These are phyloP conservation scores for Cytidiella melzeri DNA, from an alignment of 768 basidiomycete genomes.

Conservation along the genomic window DNA sequence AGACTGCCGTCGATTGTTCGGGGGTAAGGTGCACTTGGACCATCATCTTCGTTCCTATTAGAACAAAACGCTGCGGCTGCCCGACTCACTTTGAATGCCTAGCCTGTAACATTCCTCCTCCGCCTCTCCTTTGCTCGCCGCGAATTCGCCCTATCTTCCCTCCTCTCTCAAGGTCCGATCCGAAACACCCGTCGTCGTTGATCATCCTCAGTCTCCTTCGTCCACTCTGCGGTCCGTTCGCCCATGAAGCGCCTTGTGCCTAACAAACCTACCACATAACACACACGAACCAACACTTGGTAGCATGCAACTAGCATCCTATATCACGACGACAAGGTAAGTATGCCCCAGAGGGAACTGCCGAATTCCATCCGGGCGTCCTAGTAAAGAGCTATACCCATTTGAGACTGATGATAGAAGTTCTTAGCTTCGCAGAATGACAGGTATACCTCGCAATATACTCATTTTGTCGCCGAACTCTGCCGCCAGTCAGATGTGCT, in stretches of 20 bases:
- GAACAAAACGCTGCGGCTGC: conserved; percentile 2
- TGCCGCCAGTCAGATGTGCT: not conserved
- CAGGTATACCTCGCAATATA: not conserved
- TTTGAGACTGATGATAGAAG: conserved; percentile 10
- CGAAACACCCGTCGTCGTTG: conserved; percentile 8
- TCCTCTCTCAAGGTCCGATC: conserved; percentile 9
- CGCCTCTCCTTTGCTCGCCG: conserved; percentile 4
- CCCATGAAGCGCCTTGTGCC: conserved; percentile 1
- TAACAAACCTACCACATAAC: conserved; percentile 6
- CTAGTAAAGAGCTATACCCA: conserved; percentile 6
- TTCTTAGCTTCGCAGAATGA: conserved; percentile 5
- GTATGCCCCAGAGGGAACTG: not conserved
- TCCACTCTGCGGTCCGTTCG: not conserved
- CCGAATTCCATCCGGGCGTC: conserved; percentile 12
- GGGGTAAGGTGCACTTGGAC: conserved; percentile 1
- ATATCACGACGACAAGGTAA: conserved; percentile 9
- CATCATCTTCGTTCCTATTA: not conserved
- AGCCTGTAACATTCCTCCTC: no score
- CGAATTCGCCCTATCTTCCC: conserved; percentile 8
- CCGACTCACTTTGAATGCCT: conserved; percentile 2
- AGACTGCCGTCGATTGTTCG: conserved; percentile 3
- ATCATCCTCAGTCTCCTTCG: not conserved
- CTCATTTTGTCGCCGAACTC: not conserved
- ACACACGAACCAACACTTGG: not conserved
- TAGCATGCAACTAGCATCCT: conserved; percentile 6